phyloP scores from a whole-genome alignment of 2,329 filamentous ascomycete genomes.

The Xylaria sp. region DNA sequence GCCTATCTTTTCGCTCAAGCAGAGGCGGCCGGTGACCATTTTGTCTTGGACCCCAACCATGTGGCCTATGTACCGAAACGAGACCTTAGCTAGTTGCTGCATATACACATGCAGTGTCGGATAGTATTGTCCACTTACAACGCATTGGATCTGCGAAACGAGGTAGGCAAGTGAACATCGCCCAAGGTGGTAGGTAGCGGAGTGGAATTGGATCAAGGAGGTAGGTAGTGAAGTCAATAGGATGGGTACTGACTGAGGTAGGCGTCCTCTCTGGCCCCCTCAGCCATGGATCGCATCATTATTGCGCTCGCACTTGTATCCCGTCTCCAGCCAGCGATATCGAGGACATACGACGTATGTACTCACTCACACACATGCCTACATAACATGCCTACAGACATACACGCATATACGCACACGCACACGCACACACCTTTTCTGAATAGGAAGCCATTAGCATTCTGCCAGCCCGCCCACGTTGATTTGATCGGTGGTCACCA shows the following conservation, averaged over 20 bases:
- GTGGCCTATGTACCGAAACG: neutral
- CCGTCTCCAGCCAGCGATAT: no score
- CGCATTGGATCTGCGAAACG: neutral
- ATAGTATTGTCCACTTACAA: neutral
- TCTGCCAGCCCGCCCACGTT: constrained; percentile 18
- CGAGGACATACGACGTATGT: no score
- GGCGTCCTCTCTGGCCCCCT: no score
- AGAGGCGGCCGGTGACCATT: neutral
- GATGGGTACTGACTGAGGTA: no score
- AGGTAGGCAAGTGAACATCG: neutral
- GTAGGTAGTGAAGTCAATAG: no score
- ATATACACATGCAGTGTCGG: neutral
- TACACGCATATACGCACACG: constrained; percentile 6
- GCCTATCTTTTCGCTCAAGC: neutral
- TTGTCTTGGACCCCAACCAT: neutral
- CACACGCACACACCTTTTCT: constrained; percentile 10
- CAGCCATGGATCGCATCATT: no score
- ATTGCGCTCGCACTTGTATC: no score
- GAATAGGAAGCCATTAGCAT: constrained; percentile 8
- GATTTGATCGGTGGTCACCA: constrained; percentile 27
- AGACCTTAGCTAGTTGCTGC: neutral
- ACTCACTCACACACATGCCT: no score
- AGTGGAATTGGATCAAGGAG: neutral
- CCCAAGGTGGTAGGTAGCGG: neutral
- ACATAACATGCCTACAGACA: neutral